Percentiles rank a stretch among this genome's conserved stretches.
phyloP scores from a whole-genome alignment of 1,139 yeast species.

The Wickerhamomyces sp. region DNA sequence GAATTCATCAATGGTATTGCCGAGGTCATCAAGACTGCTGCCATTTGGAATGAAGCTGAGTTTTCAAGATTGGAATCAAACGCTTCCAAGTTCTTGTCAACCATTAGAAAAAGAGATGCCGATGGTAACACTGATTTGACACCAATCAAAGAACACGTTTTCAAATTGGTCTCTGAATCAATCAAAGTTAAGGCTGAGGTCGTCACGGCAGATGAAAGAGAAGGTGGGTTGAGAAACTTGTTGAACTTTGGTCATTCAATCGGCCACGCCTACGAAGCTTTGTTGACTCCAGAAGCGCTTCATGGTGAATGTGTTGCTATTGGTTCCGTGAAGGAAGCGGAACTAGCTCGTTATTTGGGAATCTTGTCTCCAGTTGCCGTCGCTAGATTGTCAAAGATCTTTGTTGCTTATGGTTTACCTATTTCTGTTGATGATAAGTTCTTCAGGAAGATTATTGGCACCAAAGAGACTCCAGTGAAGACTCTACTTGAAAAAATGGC shows the following conservation, averaged over 20 bases:
- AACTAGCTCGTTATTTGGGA: slow-evolving; percentile 85
- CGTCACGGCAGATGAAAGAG: slow-evolving; percentile 92
- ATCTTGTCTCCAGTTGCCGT: slow-evolving; percentile 89
- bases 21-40: slow-evolving; percentile 96
- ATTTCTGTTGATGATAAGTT: slow-evolving; percentile 70
- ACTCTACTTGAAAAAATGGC: slow-evolving; percentile 78
- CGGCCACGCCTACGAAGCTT: slow-evolving; percentile 98
- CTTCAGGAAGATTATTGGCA: slow-evolving; percentile 62
- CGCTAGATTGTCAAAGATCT: slow-evolving; percentile 78
- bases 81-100: slow-evolving; percentile 58
- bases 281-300: slow-evolving; percentile 89
- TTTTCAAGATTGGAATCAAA: slow-evolving; percentile 79
- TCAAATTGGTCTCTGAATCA: slow-evolving; percentile 78
- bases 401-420: slow-evolving; percentile 83
- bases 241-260: slow-evolving; percentile 95
- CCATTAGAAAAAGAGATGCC: slow-evolving; percentile 42
- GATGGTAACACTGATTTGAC: slow-evolving; percentile 38
- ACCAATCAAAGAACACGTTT: slow-evolving; percentile 66
- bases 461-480: slow-evolving; percentile 69
- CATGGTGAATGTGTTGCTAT: slow-evolving; percentile 98
- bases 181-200: slow-evolving; percentile 90
- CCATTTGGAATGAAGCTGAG: slow-evolving; percentile 92
- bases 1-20: slow-evolving; percentile 99
- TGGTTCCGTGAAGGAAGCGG: slow-evolving; percentile 95
- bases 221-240: slow-evolving; percentile 87